Evolutionary conservation across 345 rosid genomes (phyloP).

Genomic region (Litchi chinensis): DNA sequence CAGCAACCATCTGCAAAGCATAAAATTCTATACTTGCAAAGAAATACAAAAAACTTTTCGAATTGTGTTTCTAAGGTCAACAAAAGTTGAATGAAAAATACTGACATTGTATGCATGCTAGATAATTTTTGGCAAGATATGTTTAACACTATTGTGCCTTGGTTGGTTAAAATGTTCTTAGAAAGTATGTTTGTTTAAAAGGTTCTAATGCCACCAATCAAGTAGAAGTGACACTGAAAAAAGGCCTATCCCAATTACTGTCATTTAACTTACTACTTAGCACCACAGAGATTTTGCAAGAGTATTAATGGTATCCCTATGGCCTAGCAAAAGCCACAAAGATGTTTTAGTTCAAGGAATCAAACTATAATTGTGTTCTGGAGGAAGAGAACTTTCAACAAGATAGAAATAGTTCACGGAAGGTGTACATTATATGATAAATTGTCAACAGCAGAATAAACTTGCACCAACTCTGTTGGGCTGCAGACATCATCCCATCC

Average conservation of each 20-base stretch:
- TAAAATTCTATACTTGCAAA: not conserved
- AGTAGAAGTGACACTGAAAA: not conserved
- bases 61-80: not conserved
- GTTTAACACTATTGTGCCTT: not conserved
- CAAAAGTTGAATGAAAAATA: no score
- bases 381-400: not conserved
- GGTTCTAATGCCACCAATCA: not conserved
- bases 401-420: not conserved
- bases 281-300: not conserved
- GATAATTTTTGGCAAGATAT: not conserved
- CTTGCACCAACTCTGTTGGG: not conserved
- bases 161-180: not conserved
- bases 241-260: not conserved
- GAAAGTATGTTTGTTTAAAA: not conserved
- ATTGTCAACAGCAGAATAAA: not conserved
- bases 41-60: no score
- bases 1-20: no score
- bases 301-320: not conserved
- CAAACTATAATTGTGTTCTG: not conserved
- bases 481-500: not conserved
- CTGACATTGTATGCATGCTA: no score
- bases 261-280: not conserved
- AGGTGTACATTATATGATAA: not conserved
- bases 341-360: not conserved
- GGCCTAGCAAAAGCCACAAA: not conserved